Base-by-base conservation (phyloP, 306 rosid species). In the Trichosanthes cucumerina region DNA sequence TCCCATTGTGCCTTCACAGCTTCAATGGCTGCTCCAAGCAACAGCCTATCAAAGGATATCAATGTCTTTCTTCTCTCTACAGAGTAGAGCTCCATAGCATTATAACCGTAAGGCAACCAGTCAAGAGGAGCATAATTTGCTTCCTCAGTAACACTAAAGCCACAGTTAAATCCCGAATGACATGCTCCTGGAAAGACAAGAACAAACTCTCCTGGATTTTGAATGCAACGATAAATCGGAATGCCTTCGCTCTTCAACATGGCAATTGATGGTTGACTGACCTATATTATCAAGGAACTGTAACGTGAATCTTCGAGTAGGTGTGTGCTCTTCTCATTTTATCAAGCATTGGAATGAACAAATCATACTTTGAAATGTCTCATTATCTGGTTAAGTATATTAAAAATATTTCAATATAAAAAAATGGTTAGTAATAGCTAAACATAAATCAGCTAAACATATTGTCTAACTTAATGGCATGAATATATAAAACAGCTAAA, bases 1-100 rank as follows among this genome's bases (percentile, higher is more conserved):
- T 91, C 91, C 96, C 96, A 95, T 52, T 84, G 91, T 69, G 79
- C 87, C 91, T 86, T 91, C 69, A 92, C 97, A 79, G 93, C 91
- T 87, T 89, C 90, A 80, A 81, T 84, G 79, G 97, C 97, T 72
- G 97, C 93, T 81, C 85, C 90, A 33, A 95, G 90, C 83, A 95
- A 84, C 74, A 92, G 83, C 85, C 88, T 91, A 83, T 92, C 99
- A 18, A 84, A 80, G 79, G 99, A 92, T 80, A 95, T 50, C 34
- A 83, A 82, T 41, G 93, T 92, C 84, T 84, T 92, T 83, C 89
- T 87, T 83, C 85, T 85, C 68, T 79, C 82, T 81, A 86, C 86
- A 69, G 77, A 63, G 84, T 89, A 90, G 63, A 80, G 76, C 79
- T 92, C 96, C 23, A 85, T 88, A 71, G 86, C 89, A 79, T 84